Conservation (phyloP, 805 yeast genomes). For the Dipodascopsis uninucleata region DNA sequence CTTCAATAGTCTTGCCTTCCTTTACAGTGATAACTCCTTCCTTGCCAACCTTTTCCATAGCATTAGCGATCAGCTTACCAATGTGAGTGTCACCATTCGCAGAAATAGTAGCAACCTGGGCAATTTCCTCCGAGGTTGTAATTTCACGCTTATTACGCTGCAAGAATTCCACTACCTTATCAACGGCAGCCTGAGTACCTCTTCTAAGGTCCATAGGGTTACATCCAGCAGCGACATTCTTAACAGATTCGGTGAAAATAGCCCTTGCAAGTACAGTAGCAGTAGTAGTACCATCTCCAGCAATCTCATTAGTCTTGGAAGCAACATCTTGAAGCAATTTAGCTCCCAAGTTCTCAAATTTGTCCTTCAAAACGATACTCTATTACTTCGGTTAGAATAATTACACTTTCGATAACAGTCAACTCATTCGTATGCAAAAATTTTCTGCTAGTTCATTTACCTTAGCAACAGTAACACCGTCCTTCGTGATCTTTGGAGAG, state of each 20-base stretch:
- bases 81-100: constrained; percentile 95
- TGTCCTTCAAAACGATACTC: constrained; percentile 65
- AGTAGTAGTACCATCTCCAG: constrained; percentile 98
- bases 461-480: constrained; percentile 95
- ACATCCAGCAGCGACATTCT: constrained; percentile 98
- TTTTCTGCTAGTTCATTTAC: constrained; percentile 4
- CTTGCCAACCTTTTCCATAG: constrained; percentile 98
- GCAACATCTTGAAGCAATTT: constrained; percentile 89
- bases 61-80: constrained; percentile 85
- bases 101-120: constrained; percentile 96
- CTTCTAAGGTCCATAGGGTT: constrained; percentile 98
- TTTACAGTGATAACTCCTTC: constrained; percentile 98
- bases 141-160: constrained; percentile 85
- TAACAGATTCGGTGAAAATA: constrained; percentile 89
- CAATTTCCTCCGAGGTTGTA: constrained; percentile 90
- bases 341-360: constrained; percentile 95
- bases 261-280: constrained; percentile 96
- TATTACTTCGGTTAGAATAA: not conserved
- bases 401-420: not conserved
- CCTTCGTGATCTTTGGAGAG: constrained; percentile 97
- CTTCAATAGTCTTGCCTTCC: constrained; percentile 96
- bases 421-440: not conserved
- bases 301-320: constrained; percentile 91
- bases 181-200: constrained; percentile 96
- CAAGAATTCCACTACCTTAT: constrained; percentile 81